Base-by-base conservation (phyloP, 805 yeast species). In the Torulaspora delbrueckii region DNA sequence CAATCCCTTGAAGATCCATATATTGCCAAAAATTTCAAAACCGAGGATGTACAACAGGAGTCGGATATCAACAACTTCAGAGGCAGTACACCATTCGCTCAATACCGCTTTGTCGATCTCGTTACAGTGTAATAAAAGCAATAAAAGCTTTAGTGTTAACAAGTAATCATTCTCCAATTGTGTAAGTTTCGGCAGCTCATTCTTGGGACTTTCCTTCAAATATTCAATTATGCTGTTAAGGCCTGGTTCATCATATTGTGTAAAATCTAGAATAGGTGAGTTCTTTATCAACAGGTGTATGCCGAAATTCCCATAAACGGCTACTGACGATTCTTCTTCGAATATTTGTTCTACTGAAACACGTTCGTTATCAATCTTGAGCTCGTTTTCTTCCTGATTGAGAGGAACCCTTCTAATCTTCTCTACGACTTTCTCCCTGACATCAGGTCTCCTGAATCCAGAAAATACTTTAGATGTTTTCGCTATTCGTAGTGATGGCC, bases 1-100 rank as follows among this genome's bases (percentile, higher is more conserved):
- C 14, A 66, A 50, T 1, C 69, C 69, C 34, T 59, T 54, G 40
- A 46, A 56, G 12, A 56, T 45, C 67, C 68, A 64, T 3, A 62
- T 35, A 18, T 60, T 62, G 1, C 68, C 68, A 45, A 50, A 57
- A 1, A 59, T 37, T 13, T 54, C 40, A 18, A 59, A 51, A 6
- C 50, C 61, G 12, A 65, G 45, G 14, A 66, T 23, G 31, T 58
- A 54, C 7, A 64, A 45, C 6, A 66, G 37, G 4, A 66, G 37
- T 34, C 65, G 53, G 5, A 62, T 40, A 46, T 66, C 68, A 3
- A 60, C 47, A 1, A n/a, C 27, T 3, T 43, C 45, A 18, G 50
- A 32, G 25, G 31, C 25, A 13, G 31, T 30, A 33, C 56, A 51
- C 66, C 67, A 62, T 14, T 42, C 42, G 12, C 52, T 37, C 12